phyloP scores from a whole-genome alignment of 352 stramenopile species.

The Phytophthora pseudosyringae region DNA sequence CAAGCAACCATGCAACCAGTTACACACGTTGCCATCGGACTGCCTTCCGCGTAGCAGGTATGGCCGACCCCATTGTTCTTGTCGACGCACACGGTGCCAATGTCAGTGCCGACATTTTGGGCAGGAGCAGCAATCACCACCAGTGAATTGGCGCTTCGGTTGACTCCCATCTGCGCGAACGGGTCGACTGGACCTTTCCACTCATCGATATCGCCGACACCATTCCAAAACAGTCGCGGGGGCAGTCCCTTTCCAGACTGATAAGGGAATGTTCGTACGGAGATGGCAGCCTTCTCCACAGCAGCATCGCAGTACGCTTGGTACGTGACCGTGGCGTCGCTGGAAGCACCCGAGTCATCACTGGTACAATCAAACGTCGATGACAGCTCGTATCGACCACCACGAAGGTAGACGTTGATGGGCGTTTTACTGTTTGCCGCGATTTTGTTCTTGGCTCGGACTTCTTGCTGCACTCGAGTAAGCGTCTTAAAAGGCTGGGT shows the following conservation, averaged over 20 bases:
- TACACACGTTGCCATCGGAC: slow-evolving; percentile 54
- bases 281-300: slow-evolving; percentile 39
- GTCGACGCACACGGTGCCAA: slow-evolving; percentile 67
- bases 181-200: slow-evolving; percentile 68
- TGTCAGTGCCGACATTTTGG: slow-evolving; percentile 35
- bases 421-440: slow-evolving; percentile 29
- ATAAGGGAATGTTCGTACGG: slow-evolving; percentile 59
- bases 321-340: slow-evolving; percentile 54
- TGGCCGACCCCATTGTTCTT: slow-evolving; percentile 59
- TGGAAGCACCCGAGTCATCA: slow-evolving; percentile 47
- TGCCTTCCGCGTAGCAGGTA: slow-evolving; percentile 61
- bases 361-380: slow-evolving; percentile 60
- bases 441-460: slow-evolving; percentile 35
- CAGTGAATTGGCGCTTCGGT: slow-evolving; percentile 53
- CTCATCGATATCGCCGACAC: slow-evolving; percentile 43
- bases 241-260: slow-evolving; percentile 35
- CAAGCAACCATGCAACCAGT: slow-evolving; percentile 66
- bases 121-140: slow-evolving; percentile 24
- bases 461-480: slow-evolving; percentile 48
- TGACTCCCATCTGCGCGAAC: slow-evolving; percentile 64
- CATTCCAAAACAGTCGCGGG: slow-evolving; percentile 70
- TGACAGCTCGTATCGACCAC: slow-evolving; percentile 56
- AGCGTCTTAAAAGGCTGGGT: slow-evolving; percentile 58
- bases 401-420: slow-evolving; percentile 71
- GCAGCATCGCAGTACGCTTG: slow-evolving; percentile 70